These are phyloP conservation scores for Millerozyma acaciae DNA, from an alignment of 805 yeast species.

Conservation along the genomic window DNA sequence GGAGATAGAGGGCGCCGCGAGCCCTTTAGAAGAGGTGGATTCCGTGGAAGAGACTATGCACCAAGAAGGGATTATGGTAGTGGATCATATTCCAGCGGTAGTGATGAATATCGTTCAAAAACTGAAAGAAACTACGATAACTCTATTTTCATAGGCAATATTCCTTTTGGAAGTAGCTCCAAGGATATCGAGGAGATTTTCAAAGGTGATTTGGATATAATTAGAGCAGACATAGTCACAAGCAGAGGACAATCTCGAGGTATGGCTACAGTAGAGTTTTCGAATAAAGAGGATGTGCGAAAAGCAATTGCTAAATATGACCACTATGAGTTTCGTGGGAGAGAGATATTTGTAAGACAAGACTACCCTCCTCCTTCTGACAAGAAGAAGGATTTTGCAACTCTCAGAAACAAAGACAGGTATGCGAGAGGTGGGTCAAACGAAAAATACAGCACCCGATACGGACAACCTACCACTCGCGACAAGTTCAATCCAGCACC, in stretches of 20 bases:
- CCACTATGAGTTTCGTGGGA: slow-evolving; percentile 61
- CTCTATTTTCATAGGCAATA: slow-evolving; percentile 69
- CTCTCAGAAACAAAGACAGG: slow-evolving; percentile 17
- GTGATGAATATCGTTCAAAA: slow-evolving; percentile 28
- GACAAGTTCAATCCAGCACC: slow-evolving; percentile 8
- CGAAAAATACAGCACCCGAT: slow-evolving; percentile 19
- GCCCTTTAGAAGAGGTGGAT: slow-evolving; percentile 15
- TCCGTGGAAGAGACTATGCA: slow-evolving; percentile 14
- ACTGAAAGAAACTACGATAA: slow-evolving; percentile 58
- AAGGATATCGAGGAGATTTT: slow-evolving; percentile 58
- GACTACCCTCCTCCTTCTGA: slow-evolving; percentile 77
- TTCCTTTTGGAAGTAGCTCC: slow-evolving; percentile 62
- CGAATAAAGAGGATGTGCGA: slow-evolving; percentile 58
- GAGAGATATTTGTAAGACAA: slow-evolving; percentile 85
- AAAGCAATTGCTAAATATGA: slow-evolving; percentile 69
- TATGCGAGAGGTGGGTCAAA: slow-evolving; percentile 20
- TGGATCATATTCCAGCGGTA: slow-evolving; percentile 15
- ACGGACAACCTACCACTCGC: slow-evolving; percentile 6
- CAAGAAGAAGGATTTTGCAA: slow-evolving; percentile 21
- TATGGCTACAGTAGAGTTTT: slow-evolving; percentile 87
- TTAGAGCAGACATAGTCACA: slow-evolving; percentile 79
- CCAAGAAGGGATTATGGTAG: slow-evolving; percentile 19
- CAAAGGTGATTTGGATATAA: slow-evolving; percentile 47
- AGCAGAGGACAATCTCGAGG: slow-evolving; percentile 80
- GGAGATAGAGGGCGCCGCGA: slow-evolving; percentile 20